phyloP scores from a whole-genome alignment of 2,329 filamentous ascomycete species.

The Colletotrichum sp. region DNA sequence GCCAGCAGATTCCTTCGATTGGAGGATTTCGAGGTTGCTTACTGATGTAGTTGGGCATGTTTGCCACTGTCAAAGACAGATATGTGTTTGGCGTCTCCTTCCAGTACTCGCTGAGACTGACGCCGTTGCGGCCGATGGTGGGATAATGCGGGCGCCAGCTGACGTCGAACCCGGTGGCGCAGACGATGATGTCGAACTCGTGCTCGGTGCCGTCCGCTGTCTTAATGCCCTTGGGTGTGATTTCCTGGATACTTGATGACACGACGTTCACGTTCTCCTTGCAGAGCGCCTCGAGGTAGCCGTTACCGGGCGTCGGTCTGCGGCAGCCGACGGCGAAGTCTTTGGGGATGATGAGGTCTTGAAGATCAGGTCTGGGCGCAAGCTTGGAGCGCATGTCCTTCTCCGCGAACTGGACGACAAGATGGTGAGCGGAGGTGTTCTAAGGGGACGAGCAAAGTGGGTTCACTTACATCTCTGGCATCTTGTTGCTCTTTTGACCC shows the following conservation, averaged over 20 bases:
- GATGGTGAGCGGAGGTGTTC: neutral
- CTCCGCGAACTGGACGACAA: neutral
- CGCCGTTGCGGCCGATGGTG: conserved; percentile 24
- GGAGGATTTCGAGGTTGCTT: neutral
- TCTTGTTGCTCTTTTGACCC: conserved; percentile 47
- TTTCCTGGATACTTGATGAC: conserved; percentile 23
- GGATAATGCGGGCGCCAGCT: conserved; percentile 25
- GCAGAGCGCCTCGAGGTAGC: conserved; percentile 31
- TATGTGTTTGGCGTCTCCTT: conserved; percentile 26
- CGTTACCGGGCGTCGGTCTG: conserved; percentile 30
- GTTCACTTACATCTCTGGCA: conserved; percentile 27
- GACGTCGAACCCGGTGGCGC: conserved; percentile 38
- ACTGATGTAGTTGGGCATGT: conserved; percentile 30
- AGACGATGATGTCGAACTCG: conserved; percentile 35
- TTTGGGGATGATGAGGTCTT: conserved; percentile 47
- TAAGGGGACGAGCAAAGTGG: neutral
- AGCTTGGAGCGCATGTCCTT: conserved; percentile 47
- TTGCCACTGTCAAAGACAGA: conserved; percentile 24
- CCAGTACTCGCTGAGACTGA: conserved; percentile 23
- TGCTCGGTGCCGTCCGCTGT: conserved; percentile 28
- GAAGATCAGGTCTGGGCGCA: conserved; percentile 43
- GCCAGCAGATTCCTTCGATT: neutral
- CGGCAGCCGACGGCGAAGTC: conserved; percentile 23
- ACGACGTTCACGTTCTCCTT: conserved; percentile 28
- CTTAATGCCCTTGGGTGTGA: conserved; percentile 33